Percentiles rank a stretch among this genome's conserved stretches.
These are phyloP conservation scores for Auricularia heimuer DNA, from an alignment of 768 basidiomycete species.

Conservation along the genomic window DNA sequence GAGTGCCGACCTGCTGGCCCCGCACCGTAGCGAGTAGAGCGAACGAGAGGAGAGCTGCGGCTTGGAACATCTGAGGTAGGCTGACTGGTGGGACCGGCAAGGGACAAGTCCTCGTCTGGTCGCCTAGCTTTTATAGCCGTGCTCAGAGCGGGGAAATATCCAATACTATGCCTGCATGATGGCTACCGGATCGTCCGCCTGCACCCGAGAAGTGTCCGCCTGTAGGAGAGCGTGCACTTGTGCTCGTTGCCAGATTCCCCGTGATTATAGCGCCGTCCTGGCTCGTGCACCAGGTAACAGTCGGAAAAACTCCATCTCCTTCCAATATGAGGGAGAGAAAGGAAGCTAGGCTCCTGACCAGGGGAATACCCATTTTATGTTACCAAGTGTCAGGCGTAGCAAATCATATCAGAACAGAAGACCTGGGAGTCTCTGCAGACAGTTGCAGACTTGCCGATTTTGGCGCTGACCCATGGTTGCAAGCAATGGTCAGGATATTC, in stretches of 20 bases:
- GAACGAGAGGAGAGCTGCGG: slow-evolving; percentile 30
- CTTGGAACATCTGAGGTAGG: slow-evolving; percentile 25
- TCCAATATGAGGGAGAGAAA: too few relatives aligned
- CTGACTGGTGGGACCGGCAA: background rate
- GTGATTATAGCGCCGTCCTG: background rate
- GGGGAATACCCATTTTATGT: background rate
- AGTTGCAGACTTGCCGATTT: too few relatives aligned
- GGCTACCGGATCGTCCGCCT: background rate
- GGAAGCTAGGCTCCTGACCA: background rate
- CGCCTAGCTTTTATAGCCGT: background rate
- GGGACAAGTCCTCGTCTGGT: background rate
- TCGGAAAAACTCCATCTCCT: too few relatives aligned
- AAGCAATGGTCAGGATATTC: background rate
- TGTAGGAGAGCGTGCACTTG: background rate
- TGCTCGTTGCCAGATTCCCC: background rate
- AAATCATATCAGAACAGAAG: too few relatives aligned
- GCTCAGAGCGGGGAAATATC: background rate
- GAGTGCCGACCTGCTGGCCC: slow-evolving; percentile 43
- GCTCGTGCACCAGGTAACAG: background rate
- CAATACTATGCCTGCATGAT: background rate
- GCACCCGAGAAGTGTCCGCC: background rate
- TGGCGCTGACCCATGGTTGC: background rate
- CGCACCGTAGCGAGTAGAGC: slow-evolving; percentile 30
- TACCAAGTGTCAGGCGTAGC: background rate
- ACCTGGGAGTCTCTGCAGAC: too few relatives aligned